Percentiles rank a stretch among this genome's conserved stretches.
Evolutionary conservation across 495 filamentous ascomycete species (phyloP).

Genomic region (Saxispiralis lemnorum): DNA sequence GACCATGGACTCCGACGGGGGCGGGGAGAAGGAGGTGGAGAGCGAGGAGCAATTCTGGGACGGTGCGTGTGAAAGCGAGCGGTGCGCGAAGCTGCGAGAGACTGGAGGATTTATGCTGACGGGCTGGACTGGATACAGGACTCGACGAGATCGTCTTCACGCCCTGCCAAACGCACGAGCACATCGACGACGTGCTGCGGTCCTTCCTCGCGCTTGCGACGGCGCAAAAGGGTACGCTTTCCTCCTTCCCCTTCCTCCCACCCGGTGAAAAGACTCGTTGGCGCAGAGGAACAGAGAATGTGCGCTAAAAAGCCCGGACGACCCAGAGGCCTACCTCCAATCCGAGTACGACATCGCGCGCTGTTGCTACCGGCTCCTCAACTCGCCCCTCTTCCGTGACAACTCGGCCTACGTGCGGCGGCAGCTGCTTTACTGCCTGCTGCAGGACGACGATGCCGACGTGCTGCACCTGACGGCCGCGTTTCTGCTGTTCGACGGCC

Average conservation of each 20-base stretch:
- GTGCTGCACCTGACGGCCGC: constrained; percentile 67
- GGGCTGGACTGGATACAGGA: constrained; percentile 33
- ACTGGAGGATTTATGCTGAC: constrained; percentile 2
- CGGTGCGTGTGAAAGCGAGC: constrained; percentile 36
- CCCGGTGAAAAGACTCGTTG: background rate
- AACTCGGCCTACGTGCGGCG: constrained; percentile 77
- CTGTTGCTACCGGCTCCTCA: constrained; percentile 66
- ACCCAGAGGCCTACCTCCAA: constrained; percentile 56
- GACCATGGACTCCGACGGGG: constrained; percentile 44
- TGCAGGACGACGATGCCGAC: constrained; percentile 73
- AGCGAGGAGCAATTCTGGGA: constrained; percentile 87
- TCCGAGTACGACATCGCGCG: constrained; percentile 69
- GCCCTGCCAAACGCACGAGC: constrained; percentile 53
- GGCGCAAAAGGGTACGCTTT: constrained; percentile 44
- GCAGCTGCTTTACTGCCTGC: constrained; percentile 78
- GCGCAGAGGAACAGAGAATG: background rate
- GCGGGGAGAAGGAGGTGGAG: constrained; percentile 43
- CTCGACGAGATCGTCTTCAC: constrained; percentile 62
- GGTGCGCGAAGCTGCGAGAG: too few relatives aligned
- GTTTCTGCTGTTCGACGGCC: constrained; percentile 82
- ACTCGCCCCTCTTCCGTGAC: constrained; percentile 51
- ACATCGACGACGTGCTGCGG: constrained; percentile 74
- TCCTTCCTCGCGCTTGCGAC: constrained; percentile 66
- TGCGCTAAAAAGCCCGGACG: background rate
- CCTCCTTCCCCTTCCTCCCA: background rate